phyloP scores from a whole-genome alignment of 2,329 filamentous ascomycete species.

The Trichoderma sp. region DNA sequence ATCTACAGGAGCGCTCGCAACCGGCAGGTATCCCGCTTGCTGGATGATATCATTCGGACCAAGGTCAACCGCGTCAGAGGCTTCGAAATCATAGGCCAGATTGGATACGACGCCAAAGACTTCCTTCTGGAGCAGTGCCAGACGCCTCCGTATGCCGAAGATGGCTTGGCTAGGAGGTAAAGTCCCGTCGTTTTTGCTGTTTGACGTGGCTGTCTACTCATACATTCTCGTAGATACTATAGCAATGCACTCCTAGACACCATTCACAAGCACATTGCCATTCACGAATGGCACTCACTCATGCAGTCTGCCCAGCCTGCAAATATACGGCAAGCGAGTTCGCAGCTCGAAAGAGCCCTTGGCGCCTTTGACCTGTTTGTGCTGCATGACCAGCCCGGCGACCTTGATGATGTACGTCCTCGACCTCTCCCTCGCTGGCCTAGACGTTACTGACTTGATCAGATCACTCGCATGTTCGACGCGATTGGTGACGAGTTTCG shows the following conservation, averaged over 20 bases:
- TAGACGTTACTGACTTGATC: background rate
- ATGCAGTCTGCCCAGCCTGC: conserved; percentile 32
- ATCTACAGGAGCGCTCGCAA: conserved; percentile 58
- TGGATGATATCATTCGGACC: conserved; percentile 71
- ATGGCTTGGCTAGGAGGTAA: conserved; percentile 74
- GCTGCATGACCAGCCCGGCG: conserved; percentile 69
- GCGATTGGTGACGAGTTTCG: conserved; percentile 61
- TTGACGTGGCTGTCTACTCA: background rate
- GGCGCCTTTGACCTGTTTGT: conserved; percentile 91
- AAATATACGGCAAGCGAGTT: conserved; percentile 44
- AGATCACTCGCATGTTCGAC: conserved; percentile 69
- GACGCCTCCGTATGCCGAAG: conserved; percentile 61
- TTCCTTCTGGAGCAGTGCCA: conserved; percentile 69
- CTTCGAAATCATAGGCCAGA: conserved; percentile 68
- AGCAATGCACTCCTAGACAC: conserved; percentile 73
- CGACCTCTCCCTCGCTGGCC: conserved; percentile 19
- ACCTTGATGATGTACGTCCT: conserved; percentile 67
- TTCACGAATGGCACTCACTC: conserved; percentile 70
- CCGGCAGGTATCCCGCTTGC: conserved; percentile 50
- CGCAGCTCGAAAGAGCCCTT: conserved; percentile 69
- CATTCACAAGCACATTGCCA: conserved; percentile 77
- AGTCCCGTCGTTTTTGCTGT: background rate
- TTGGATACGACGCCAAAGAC: conserved; percentile 89
- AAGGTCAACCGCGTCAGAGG: conserved; percentile 70
- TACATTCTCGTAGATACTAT: conserved; percentile 64